A percentile compares a stretch with the other conserved stretches of the same genome.
Conservation (phyloP, 129 eudicot species). For the Lactuca saligna region DNA sequence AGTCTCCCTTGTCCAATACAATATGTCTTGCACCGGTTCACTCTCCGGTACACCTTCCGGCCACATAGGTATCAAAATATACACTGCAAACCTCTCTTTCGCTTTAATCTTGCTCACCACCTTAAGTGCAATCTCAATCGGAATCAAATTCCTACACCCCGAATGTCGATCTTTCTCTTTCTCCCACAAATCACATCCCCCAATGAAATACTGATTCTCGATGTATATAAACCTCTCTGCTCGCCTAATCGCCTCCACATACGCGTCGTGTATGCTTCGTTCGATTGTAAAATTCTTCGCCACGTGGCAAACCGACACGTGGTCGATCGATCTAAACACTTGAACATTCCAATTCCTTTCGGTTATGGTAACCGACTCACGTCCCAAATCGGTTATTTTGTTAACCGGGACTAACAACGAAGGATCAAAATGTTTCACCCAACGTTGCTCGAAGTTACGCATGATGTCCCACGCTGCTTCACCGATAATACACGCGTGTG, state of each 20-base stretch:
- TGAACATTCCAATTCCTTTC: conserved; percentile 77
- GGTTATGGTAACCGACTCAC: conserved; percentile 19
- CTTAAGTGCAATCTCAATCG: conserved; percentile 86
- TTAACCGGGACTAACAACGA: conserved; percentile 48
- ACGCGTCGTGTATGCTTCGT: conserved; percentile 79
- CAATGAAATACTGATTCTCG: conserved; percentile 93
- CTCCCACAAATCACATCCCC: conserved; percentile 92
- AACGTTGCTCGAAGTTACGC: conserved; percentile 85
- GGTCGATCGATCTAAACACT: conserved; percentile 88
- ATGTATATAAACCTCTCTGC: conserved; percentile 90
- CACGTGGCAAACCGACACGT: conserved; percentile 57
- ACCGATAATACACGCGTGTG: conserved; percentile 76
- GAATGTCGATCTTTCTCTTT: conserved; percentile 43
- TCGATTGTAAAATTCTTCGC: conserved; percentile 42
- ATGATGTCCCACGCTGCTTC: conserved; percentile 78
- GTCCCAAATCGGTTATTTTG: conserved; percentile 42
- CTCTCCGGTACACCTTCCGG: conserved; percentile 94
- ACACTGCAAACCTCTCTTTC: conserved; percentile 71
- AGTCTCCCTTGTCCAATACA: conserved; percentile 86
- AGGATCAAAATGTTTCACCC: conserved; percentile 75
- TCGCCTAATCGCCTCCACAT: conserved; percentile 84
- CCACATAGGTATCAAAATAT: conserved; percentile 93
- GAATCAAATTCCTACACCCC: conserved; percentile 85
- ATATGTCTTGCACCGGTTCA: conserved; percentile 78
- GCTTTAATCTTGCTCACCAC: conserved; percentile 67